phyloP scores from a whole-genome alignment of 192 early-diverging fungal species.

The Podila horticola region DNA sequence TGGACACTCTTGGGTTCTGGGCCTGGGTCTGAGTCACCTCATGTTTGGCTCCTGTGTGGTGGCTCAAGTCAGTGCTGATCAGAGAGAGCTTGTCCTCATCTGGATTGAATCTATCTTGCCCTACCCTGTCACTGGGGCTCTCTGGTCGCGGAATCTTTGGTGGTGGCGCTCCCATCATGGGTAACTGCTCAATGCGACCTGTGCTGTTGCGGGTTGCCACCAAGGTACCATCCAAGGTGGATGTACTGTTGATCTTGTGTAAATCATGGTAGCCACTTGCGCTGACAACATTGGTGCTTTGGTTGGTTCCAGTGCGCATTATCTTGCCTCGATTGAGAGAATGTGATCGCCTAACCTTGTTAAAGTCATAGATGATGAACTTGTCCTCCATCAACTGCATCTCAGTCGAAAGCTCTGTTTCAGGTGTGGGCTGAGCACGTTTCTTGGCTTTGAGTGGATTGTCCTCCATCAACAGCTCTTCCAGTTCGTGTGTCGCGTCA shows the following conservation, averaged over 20 bases:
- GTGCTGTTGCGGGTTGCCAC: slow-evolving; percentile 11
- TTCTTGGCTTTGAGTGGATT: slow-evolving; percentile 89
- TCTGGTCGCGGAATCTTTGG: slow-evolving; percentile 16
- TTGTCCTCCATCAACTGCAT: slow-evolving; percentile 85
- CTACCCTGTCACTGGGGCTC: slow-evolving; percentile 36
- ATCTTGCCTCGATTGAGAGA: slow-evolving; percentile 10
- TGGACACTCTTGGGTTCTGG: neutral
- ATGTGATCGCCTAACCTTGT: slow-evolving; percentile 57
- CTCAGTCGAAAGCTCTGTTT: slow-evolving; percentile 61
- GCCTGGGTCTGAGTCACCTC: slow-evolving; percentile 1
- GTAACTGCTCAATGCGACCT: slow-evolving; percentile 28
- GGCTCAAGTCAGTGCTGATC: slow-evolving; percentile 12
- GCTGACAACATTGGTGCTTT: neutral
- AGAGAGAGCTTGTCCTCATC: slow-evolving; percentile 39
- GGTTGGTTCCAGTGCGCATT: neutral
- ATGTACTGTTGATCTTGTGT: slow-evolving; percentile 21
- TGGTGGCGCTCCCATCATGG: slow-evolving; percentile 1
- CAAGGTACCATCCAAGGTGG: slow-evolving; percentile 22
- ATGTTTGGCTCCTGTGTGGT: neutral
- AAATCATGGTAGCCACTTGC: neutral
- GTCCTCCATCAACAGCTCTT: slow-evolving; percentile 97
- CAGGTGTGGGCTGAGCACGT: slow-evolving; percentile 54
- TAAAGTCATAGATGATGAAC: slow-evolving; percentile 78
- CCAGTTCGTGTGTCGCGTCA: slow-evolving; percentile 95
- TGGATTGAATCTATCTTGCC: slow-evolving; percentile 38